Conservation (phyloP, 805 yeast genomes). For the Ogataea corticis region DNA sequence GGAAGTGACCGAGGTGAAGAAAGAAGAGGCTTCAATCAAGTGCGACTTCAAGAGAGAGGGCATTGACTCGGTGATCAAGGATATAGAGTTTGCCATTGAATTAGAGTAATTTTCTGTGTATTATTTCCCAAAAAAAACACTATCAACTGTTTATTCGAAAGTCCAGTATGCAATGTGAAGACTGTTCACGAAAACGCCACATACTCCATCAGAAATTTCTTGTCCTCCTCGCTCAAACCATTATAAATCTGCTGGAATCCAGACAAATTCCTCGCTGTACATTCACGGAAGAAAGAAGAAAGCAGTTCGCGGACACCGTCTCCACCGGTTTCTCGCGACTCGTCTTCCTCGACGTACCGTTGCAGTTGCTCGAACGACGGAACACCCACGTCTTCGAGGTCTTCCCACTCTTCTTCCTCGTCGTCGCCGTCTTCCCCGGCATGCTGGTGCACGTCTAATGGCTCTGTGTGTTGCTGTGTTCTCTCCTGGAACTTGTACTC, state of each 20-base stretch:
- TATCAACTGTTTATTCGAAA: no score
- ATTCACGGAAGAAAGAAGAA: constrained; percentile 55
- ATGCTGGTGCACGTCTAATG: constrained; percentile 10
- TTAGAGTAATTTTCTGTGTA: constrained; percentile 12
- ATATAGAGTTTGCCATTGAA: constrained; percentile 30
- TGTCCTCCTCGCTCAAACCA: constrained; percentile 52
- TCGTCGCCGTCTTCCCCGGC: constrained; percentile 37
- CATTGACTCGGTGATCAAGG: constrained; percentile 33
- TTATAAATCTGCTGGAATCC: constrained; percentile 55
- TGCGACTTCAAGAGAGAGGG: constrained; percentile 32
- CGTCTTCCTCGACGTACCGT: constrained; percentile 47
- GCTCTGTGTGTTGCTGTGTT: constrained; percentile 37
- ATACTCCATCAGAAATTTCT: constrained; percentile 48
- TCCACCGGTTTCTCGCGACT: constrained; percentile 28
- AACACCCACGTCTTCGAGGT: constrained; percentile 63
- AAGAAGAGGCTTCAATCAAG: constrained; percentile 35
- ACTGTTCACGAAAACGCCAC: constrained; percentile 26
- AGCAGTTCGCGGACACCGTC: constrained; percentile 40
- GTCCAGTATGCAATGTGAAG: no score
- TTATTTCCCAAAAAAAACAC: background rate
- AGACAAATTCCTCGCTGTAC: constrained; percentile 48
- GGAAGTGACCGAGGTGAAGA: constrained; percentile 41
- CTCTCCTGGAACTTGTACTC: constrained; percentile 69
- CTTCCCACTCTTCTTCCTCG: constrained; percentile 72
- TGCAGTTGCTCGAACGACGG: constrained; percentile 64